Percentiles rank a stretch among this genome's conserved stretches.
phyloP scores from a whole-genome alignment of 495 filamentous ascomycete genomes.

The Massariosphaeria phaeospora region DNA sequence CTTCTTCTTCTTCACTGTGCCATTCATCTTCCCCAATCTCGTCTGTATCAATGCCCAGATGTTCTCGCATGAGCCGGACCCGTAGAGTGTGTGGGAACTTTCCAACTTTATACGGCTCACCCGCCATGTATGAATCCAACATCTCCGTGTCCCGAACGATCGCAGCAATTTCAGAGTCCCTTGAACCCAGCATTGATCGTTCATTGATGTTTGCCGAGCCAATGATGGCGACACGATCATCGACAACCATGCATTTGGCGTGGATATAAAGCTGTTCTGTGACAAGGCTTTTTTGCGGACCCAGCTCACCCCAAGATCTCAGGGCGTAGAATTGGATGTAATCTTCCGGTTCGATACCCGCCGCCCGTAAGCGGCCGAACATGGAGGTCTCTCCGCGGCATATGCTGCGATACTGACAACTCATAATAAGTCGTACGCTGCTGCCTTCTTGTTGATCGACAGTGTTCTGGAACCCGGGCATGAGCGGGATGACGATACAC shows the following conservation, averaged over 20 bases:
- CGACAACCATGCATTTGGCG: slow-evolving; percentile 94
- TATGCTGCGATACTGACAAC: slow-evolving; percentile 96
- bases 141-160: slow-evolving; percentile 92
- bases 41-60: slow-evolving; percentile 92
- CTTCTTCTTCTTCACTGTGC: slow-evolving; percentile 32
- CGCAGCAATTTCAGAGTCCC: slow-evolving; percentile 89
- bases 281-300: slow-evolving; percentile 70
- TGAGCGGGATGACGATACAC: slow-evolving; percentile 89
- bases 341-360: slow-evolving; percentile 90
- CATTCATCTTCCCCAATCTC: slow-evolving; percentile 79
- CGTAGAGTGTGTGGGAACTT: slow-evolving; percentile 89
- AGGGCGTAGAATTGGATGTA: slow-evolving; percentile 95
- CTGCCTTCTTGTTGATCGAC: slow-evolving; percentile 91
- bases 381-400: slow-evolving; percentile 91
- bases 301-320: slow-evolving; percentile 88
- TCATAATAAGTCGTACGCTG: slow-evolving; percentile 91
- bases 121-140: slow-evolving; percentile 88
- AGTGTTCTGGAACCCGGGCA: slow-evolving; percentile 97
- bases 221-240: slow-evolving; percentile 90
- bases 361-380: slow-evolving; percentile 74
- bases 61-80: slow-evolving; percentile 92
- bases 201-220: slow-evolving; percentile 99
- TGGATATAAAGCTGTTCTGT: slow-evolving; percentile 99
- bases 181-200: slow-evolving; percentile 83
- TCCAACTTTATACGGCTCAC: slow-evolving; percentile 80